phyloP scores from a whole-genome alignment of 1,284 basidiomycete species.

The Cerioporus squamosus region DNA sequence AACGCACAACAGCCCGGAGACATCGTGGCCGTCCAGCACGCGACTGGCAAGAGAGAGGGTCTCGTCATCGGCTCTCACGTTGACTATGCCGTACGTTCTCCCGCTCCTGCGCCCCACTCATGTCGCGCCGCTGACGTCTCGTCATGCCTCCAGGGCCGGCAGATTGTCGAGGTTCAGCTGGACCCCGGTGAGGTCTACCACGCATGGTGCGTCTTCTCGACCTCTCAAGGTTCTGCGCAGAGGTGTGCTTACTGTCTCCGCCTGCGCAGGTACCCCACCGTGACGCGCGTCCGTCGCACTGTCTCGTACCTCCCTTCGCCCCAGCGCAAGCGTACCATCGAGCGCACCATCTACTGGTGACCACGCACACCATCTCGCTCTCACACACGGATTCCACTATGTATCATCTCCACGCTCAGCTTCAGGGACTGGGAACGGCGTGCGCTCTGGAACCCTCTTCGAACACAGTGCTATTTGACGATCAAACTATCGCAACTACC shows the following conservation, averaged over 20 bases:
- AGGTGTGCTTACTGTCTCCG: not conserved
- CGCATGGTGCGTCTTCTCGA: conserved; percentile 52
- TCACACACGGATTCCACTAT: not conserved
- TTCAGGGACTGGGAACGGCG: not conserved
- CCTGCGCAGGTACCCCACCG: conserved; percentile 61
- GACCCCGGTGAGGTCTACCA: conserved; percentile 69
- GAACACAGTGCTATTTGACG: not conserved
- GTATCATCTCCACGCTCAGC: not conserved
- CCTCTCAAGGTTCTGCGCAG: not conserved
- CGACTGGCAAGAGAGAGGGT: conserved; percentile 67
- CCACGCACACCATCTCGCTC: not conserved
- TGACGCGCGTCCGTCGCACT: conserved; percentile 74
- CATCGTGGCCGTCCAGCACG: conserved; percentile 75
- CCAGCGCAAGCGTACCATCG: conserved; percentile 54
- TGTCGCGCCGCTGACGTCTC: not conserved
- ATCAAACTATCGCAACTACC: not conserved
- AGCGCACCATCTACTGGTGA: conserved; percentile 76
- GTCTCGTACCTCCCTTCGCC: conserved; percentile 55
- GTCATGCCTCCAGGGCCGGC: conserved; percentile 64
- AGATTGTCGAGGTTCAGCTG: conserved; percentile 79
- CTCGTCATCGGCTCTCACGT: conserved; percentile 75
- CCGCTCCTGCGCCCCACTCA: not conserved
- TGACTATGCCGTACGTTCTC: conserved; percentile 63
- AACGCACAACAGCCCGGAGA: conserved; percentile 64
- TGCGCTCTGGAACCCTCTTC: not conserved